Base-by-base conservation (phyloP, 768 basidiomycete species). In the Coprinellus micaceus region DNA sequence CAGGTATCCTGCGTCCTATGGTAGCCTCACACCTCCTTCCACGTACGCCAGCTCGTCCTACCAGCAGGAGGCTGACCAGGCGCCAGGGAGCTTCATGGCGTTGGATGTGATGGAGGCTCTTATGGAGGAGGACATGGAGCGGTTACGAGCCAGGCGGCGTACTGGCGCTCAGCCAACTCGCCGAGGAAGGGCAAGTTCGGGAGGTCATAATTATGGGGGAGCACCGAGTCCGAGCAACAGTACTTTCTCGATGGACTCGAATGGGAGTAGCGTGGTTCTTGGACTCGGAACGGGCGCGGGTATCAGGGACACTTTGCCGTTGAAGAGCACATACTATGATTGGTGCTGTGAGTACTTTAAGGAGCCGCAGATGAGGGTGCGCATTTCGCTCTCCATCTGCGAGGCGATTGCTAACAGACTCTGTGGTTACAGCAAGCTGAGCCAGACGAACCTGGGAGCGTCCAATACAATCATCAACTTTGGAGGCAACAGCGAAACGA, bases 291-390 rank as follows among this genome's bases (percentile, higher is more conserved):
- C 91, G 10, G 89, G 91, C 22, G 76, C 82, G 10, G 89, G 89
- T 9, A 87, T 94, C 54, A 81, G 89, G 56, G 90, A 96, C 68
- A 83, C 89, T 2, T 69, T 98, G 60, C 97, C 97, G 0, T 71
- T 99, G 64, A 93, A 91, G 72, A 95, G 93, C 66, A 78, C 83
- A 9, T 96, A 91, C 73, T 99, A 88, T 66, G 96, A 98, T 66
- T 98, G 94, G 91, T 94, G 94, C 58, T 83, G 85, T 64, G 95
- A 98, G 67, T 98, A 98, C 68, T 99, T 98, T 76, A 94, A 89
- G 60, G 95, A 98, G 68, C 94, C 96, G 2, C 97, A 99, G 70
- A 98, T 99, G 96, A 87, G 93, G 78, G 94, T 96, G 67, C 64
- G 84, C 13, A 47, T 9, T 17, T 24, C 2, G 48, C 9, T 53